These are phyloP conservation scores for Nicotiana tomentosiformis DNA, from an alignment of 257 asterid genomes.

Conservation along the genomic window DNA sequence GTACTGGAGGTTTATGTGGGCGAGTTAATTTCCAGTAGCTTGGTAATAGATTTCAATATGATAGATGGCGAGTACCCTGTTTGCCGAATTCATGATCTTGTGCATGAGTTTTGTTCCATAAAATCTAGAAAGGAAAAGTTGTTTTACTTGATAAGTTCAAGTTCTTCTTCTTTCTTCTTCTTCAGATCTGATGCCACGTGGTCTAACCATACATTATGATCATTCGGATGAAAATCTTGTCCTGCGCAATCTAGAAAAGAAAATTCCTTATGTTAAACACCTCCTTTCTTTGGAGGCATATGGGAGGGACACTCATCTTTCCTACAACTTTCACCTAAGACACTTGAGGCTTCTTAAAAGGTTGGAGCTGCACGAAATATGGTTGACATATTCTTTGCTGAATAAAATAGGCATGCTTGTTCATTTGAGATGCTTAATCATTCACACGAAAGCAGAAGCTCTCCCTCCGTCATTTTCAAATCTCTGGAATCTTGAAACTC, in stretches of 20 bases:
- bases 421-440: not conserved
- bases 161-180: not conserved
- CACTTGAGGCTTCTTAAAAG: not conserved
- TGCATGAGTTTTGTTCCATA: slow-evolving; percentile 12
- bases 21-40: slow-evolving; percentile 19
- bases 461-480: not conserved
- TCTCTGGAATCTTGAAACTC: not conserved
- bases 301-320: not conserved
- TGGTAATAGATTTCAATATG: slow-evolving; percentile 10
- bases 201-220: no score
- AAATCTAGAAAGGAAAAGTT: slow-evolving; percentile 10
- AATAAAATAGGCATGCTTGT: not conserved
- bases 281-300: not conserved
- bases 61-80: slow-evolving; percentile 9
- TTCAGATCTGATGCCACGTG: not conserved
- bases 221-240: not conserved
- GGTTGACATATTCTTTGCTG: not conserved
- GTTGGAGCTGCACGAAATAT: not conserved
- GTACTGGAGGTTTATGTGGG: slow-evolving; percentile 9
- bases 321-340: not conserved
- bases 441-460: not conserved
- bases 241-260: not conserved
- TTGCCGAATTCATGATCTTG: slow-evolving; percentile 16
- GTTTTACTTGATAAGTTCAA: not conserved
- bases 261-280: not conserved